Evolutionary conservation across 169 alveolate genomes (phyloP).

Genomic region (Theileria equi): DNA sequence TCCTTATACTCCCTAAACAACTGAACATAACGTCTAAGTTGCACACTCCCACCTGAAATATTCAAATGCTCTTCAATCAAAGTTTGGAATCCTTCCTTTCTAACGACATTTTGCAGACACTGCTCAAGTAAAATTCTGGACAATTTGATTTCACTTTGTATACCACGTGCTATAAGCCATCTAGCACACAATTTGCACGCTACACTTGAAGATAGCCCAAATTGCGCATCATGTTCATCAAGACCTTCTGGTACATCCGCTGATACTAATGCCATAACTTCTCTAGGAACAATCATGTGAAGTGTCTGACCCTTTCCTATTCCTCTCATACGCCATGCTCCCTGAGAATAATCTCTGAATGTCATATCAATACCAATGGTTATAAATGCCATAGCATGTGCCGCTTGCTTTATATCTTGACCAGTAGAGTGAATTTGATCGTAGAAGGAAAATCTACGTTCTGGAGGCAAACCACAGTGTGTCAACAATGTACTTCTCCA

Average conservation of each 20-base stretch:
- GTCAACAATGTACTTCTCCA: slow-evolving; percentile 49
- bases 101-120: slow-evolving; percentile 73
- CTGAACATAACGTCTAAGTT: slow-evolving; percentile 29
- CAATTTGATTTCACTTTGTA: slow-evolving; percentile 72
- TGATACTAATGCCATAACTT: too few relatives aligned
- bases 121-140: slow-evolving; percentile 73
- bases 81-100: slow-evolving; percentile 73
- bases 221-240: not conserved
- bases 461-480: slow-evolving; percentile 74
- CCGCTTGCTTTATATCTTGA: slow-evolving; percentile 88
- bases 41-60: slow-evolving; percentile 58
- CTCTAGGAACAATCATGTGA: slow-evolving; percentile 74
- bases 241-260: too few relatives aligned
- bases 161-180: slow-evolving; percentile 75
- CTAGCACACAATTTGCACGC: slow-evolving; percentile 41
- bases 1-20: slow-evolving; percentile 63
- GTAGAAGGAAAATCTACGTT: slow-evolving; percentile 84
- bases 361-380: slow-evolving; percentile 88
- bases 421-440: slow-evolving; percentile 91
- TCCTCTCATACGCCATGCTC: slow-evolving; percentile 88
- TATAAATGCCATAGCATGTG: slow-evolving; percentile 81
- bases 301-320: slow-evolving; percentile 81
- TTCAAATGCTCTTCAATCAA: slow-evolving; percentile 74
- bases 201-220: not conserved
- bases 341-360: slow-evolving; percentile 86